phyloP scores from a whole-genome alignment of 2,329 filamentous ascomycete genomes.

The Falciphora oryzae region DNA sequence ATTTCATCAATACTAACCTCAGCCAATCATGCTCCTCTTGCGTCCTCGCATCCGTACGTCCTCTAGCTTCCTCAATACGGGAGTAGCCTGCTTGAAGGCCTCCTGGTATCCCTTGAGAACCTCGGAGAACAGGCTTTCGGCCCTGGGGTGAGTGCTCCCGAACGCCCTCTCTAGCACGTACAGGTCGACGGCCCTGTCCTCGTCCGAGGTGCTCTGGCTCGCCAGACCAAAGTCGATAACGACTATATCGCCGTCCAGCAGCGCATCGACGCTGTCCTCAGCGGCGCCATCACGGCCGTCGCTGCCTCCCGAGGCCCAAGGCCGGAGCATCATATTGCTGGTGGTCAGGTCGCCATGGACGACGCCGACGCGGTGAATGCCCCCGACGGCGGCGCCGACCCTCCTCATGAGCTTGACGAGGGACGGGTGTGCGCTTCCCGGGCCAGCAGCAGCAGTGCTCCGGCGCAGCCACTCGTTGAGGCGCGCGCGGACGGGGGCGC shows the following conservation, averaged over 20 bases:
- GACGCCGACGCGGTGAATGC: slow-evolving; percentile 75
- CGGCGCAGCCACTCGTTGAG: slow-evolving; percentile 63
- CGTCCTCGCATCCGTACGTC: slow-evolving; percentile 90
- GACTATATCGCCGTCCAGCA: slow-evolving; percentile 67
- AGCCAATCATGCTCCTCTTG: slow-evolving; percentile 97
- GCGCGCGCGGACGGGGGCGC: slow-evolving; percentile 61
- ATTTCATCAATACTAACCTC: not conserved
- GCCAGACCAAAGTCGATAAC: slow-evolving; percentile 94
- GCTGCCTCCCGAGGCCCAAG: slow-evolving; percentile 22
- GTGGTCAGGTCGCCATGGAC: slow-evolving; percentile 96
- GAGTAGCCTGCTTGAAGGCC: slow-evolving; percentile 67
- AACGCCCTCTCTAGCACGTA: slow-evolving; percentile 96
- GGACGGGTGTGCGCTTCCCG: slow-evolving; percentile 24
- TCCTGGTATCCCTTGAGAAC: slow-evolving; percentile 69
- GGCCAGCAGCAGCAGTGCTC: slow-evolving; percentile 22
- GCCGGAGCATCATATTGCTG: slow-evolving; percentile 85
- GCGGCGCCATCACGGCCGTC: slow-evolving; percentile 14
- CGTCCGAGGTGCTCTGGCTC: slow-evolving; percentile 72
- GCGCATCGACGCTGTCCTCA: slow-evolving; percentile 17
- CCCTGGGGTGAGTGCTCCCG: slow-evolving; percentile 85
- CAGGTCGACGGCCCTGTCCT: slow-evolving; percentile 91
- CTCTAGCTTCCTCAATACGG: slow-evolving; percentile 76
- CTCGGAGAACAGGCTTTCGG: slow-evolving; percentile 68
- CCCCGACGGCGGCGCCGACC: slow-evolving; percentile 67
- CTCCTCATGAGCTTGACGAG: slow-evolving; percentile 60